phyloP scores from a whole-genome alignment of 768 basidiomycete genomes.

The Lentinula detonsa region DNA sequence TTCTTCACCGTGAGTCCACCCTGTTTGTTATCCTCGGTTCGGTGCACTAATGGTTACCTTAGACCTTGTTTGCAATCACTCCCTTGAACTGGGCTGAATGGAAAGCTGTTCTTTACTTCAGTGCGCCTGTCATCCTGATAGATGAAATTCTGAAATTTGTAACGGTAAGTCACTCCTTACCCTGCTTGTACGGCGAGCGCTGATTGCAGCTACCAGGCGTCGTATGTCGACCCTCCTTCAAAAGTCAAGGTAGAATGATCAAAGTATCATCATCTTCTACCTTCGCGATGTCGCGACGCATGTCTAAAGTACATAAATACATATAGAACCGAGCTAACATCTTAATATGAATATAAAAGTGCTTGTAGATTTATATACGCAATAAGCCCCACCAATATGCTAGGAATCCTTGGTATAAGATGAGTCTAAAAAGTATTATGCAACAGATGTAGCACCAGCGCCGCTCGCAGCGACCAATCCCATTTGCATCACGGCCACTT shows the following conservation, averaged over 20 bases:
- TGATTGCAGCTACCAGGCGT: constrained; percentile 29
- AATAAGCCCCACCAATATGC: not conserved
- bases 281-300: constrained; percentile 6
- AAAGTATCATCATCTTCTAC: constrained; percentile 13
- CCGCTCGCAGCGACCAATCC: not conserved
- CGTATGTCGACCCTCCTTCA: constrained; percentile 51
- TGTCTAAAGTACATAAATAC: not conserved
- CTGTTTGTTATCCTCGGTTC: constrained; percentile 4
- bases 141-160: constrained; percentile 89
- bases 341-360: not conserved
- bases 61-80: constrained; percentile 87
- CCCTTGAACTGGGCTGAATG: constrained; percentile 94
- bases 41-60: constrained; percentile 2
- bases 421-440: not conserved
- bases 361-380: not conserved
- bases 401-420: not conserved
- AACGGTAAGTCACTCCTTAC: constrained; percentile 43
- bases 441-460: not conserved
- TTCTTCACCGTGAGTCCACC: constrained; percentile 77
- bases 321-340: not conserved
- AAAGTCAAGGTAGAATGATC: constrained; percentile 43
- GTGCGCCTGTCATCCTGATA: constrained; percentile 81
- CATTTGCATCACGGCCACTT: not conserved
- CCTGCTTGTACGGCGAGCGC: not conserved
- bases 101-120: constrained; percentile 86